Evolutionary conservation across 345 rosid species (phyloP), one percentile per base, ranked within the genome.

Genomic region (Nasturtium officinale): DNA sequence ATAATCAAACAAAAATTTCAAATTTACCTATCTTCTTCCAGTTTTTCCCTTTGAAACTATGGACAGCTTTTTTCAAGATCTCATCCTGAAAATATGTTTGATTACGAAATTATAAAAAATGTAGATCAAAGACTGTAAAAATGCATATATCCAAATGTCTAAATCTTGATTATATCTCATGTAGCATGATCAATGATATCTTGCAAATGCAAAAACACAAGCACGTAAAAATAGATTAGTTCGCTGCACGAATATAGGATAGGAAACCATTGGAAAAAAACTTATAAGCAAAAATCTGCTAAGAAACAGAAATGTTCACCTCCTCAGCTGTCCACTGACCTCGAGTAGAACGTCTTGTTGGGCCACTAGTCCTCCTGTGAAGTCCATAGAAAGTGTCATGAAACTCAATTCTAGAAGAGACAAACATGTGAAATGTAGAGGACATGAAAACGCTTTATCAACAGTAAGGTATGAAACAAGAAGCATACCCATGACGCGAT

Each of bases 261-360:
- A 33, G 5, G 11, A 43, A 2, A 73, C 9, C 40, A 45, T 3
- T 45, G 12, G 6, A 23, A 17, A 47, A 25, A 17, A 47, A 15
- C 8, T 38, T 35, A 18, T 3, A 33, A 21, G 12, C 0, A 52
- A 48, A 69, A 75, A 54, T n/a, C 43, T 73, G 47, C 50, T 57
- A n/a, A n/a, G n/a, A n/a, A n/a, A n/a, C n/a, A n/a, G 26, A 54
- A 59, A 45, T 9, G n/a, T 38, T 55, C 59, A 95, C 99, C 96
- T 95, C 99, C 74, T 95, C 99, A 47, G 99, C 84, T 62, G 98
- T 95, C 99, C 99, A 95, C 71, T 91, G 98, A 60, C 99, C 99
- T 78, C 89, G 94, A 33, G 98, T 90, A 25, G 99, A 95, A 73
- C 99, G 97, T 74, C 98, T 87, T 57, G 97, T 81, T 33, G 99